Base-by-base conservation (phyloP, 306 rosid species). In the Lathyrus tuberosus region DNA sequence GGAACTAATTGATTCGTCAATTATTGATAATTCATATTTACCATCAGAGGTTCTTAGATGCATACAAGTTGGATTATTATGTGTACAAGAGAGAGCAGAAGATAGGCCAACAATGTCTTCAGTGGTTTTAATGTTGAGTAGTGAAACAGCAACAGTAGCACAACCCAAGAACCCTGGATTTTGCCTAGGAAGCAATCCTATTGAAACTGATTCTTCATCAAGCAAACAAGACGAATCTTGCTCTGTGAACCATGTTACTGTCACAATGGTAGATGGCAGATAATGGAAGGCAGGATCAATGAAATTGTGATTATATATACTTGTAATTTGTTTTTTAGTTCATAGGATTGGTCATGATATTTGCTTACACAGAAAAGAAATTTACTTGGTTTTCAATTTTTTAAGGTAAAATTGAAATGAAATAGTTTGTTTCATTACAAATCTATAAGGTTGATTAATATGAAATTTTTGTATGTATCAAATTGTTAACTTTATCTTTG, bases 51-150 rank as follows among this genome's bases (percentile, higher is more conserved):
- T 79, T 62, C 62, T 82, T 66, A 76, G 86, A 57, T 83, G 86
- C 77, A 60, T 79, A 57, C 81, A 83, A n/a, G 79, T 76, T 0
- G 84, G 86, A 5, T 73, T 82, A 11, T 57, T 79, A 11, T 76
- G 86, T 18, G 86, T 83, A 17, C 86, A 83, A 79, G 86, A 83
- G 77, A 49, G 75, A 4, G 84, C 86, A 31, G 86, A 83, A 76
- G 84, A 83, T 65, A 76, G 86, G 20, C 86, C 86, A 48, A 72
- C 79, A 56, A 83, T 83, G 86, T 62, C 86, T 63, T 69, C 86
- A 4, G 86, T 76, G 74, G 84, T 83, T 0, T 63, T 83, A 74
- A 83, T 83, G 86, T 43, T 83, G 67, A 83, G 84, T 18, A 83
- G 84, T 58, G 86, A 83, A 42, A 68, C 76, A 68, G 74, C 76